Evolutionary conservation across 2,329 filamentous ascomycete species (phyloP).

Genomic region (Alternaria panax): DNA sequence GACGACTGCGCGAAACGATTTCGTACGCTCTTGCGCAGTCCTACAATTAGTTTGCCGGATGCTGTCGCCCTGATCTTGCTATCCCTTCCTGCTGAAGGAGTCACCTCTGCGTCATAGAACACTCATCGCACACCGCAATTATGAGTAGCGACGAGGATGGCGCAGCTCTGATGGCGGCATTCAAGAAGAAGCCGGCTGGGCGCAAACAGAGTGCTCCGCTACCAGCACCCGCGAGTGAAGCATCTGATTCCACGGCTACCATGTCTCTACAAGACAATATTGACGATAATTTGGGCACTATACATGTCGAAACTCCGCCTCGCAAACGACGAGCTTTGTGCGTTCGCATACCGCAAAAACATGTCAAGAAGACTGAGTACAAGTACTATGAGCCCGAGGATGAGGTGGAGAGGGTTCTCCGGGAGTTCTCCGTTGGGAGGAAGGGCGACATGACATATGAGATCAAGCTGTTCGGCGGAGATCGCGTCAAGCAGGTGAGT

Average conservation of each 20-base stretch:
- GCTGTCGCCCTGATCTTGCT: neutral
- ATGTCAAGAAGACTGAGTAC: constrained; percentile 42
- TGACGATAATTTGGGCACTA: neutral
- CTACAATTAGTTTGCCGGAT: neutral
- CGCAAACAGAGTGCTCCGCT: neutral
- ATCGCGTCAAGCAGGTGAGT: constrained; percentile 53
- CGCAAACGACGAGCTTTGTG: constrained; percentile 24
- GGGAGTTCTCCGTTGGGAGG: constrained; percentile 41
- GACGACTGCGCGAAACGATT: neutral
- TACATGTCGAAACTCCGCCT: neutral
- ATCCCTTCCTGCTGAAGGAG: neutral
- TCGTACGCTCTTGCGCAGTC: neutral
- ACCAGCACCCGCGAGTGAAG: constrained; percentile 3
- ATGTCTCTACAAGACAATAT: constrained; percentile 24
- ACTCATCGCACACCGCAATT: neutral
- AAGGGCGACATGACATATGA: constrained; percentile 48
- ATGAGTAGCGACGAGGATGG: constrained; percentile 42
- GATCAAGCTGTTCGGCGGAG: constrained; percentile 55
- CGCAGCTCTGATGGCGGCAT: constrained; percentile 38
- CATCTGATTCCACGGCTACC: constrained; percentile 23
- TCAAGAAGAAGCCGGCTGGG: constrained; percentile 21
- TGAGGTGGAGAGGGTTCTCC: constrained; percentile 51
- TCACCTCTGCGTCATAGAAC: neutral
- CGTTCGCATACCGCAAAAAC: constrained; percentile 37
- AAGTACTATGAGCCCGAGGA: constrained; percentile 41